Evolutionary conservation across 352 stramenopile species (phyloP).

Genomic region (Globisporangium nunn): DNA sequence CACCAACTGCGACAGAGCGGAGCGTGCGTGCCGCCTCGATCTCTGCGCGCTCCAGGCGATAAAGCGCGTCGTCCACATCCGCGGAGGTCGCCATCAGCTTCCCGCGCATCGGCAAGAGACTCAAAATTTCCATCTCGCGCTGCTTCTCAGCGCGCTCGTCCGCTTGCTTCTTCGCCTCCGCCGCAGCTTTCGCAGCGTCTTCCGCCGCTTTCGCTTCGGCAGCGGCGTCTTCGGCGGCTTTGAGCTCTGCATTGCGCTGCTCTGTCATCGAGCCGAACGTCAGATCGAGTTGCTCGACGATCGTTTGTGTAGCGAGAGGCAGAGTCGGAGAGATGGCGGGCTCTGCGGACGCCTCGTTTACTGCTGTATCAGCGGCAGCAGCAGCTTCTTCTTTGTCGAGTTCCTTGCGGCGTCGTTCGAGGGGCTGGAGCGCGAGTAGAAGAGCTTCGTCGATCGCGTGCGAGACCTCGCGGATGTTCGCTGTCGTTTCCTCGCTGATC

Average conservation of each 20-base stretch:
- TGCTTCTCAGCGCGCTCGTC: conserved; percentile 24
- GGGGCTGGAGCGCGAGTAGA: conserved; percentile 40
- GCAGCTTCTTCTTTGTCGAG: conserved; percentile 21
- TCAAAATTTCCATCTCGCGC: conserved; percentile 35
- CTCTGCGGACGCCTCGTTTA: conserved; percentile 2
- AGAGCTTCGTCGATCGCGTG: conserved; percentile 38
- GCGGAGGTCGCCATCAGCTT: conserved; percentile 31
- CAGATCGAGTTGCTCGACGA: conserved; percentile 37
- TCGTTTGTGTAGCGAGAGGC: conserved; percentile 23
- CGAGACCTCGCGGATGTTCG: conserved; percentile 26
- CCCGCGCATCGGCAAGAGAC: conserved; percentile 33
- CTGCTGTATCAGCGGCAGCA: conserved; percentile 10
- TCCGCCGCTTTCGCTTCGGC: conserved; percentile 24
- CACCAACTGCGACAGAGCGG: not conserved
- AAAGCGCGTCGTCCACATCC: conserved; percentile 39
- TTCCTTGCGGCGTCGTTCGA: conserved; percentile 29
- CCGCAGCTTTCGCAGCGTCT: conserved; percentile 35
- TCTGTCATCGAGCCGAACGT: conserved; percentile 30
- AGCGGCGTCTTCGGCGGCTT: conserved; percentile 19
- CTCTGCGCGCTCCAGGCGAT: conserved; percentile 30
- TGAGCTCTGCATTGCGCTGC: conserved; percentile 26
- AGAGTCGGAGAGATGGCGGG: conserved; percentile 6
- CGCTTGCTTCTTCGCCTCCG: conserved; percentile 25
- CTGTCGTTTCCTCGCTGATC: conserved; percentile 14
- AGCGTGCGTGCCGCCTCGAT: conserved; percentile 4